Conservation (phyloP, 2,329 filamentous ascomycete genomes). For the Xylariales sp. region DNA sequence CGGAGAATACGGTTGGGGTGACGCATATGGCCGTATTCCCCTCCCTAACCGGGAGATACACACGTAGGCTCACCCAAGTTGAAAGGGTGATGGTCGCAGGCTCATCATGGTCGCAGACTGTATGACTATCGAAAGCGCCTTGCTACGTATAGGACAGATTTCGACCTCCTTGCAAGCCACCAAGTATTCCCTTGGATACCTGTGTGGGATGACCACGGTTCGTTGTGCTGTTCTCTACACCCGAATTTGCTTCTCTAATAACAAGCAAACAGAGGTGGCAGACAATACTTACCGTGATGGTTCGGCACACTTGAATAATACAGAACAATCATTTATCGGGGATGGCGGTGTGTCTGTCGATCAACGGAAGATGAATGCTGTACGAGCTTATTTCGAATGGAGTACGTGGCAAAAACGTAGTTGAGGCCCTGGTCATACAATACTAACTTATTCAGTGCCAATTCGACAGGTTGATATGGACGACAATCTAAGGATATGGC, state of each 20-base stretch:
- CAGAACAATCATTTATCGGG: constrained; percentile 71
- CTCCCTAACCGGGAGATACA: constrained; percentile 63
- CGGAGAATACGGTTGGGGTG: constrained; percentile 62
- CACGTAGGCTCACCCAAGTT: constrained; percentile 50
- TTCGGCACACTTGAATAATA: constrained; percentile 70
- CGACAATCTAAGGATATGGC: constrained; percentile 76
- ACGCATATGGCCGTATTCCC: constrained; percentile 63
- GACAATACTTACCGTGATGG: constrained; percentile 75
- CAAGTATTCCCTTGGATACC: constrained; percentile 71
- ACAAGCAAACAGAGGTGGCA: constrained; percentile 59
- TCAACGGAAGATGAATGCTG: constrained; percentile 77
- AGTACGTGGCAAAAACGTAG: constrained; percentile 56
- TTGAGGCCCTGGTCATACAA: constrained; percentile 40
- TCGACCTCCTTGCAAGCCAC: constrained; percentile 67
- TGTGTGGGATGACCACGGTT: constrained; percentile 71
- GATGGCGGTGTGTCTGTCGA: constrained; percentile 73
- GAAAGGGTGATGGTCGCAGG: constrained; percentile 45
- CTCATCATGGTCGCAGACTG: constrained; percentile 50
- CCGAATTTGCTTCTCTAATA: not conserved
- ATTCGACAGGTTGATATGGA: constrained; percentile 73
- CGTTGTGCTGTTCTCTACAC: not conserved
- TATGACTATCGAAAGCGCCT: constrained; percentile 70
- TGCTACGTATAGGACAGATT: constrained; percentile 70
- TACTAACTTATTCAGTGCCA: constrained; percentile 51
- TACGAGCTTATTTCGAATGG: constrained; percentile 77